These are phyloP conservation scores for Herpetospermum pedunculosum DNA, from an alignment of 306 rosid species.

Conservation along the genomic window DNA sequence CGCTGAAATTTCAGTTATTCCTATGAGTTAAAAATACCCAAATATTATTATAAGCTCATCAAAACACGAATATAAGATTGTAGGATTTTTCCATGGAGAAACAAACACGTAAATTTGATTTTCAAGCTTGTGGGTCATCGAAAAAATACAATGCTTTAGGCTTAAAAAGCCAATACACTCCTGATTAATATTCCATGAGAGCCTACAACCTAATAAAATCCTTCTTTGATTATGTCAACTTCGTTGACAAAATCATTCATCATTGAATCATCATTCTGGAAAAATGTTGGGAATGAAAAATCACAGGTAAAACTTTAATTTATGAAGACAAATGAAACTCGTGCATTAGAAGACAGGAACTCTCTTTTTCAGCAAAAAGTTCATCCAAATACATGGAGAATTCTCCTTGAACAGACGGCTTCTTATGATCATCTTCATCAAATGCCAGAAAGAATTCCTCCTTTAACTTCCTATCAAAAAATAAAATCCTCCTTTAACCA, in stretches of 20 bases:
- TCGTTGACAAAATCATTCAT: not conserved
- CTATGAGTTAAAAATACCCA: not conserved
- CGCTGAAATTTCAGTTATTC: not conserved
- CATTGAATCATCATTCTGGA: not conserved
- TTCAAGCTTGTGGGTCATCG: not conserved
- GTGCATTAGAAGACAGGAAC: not conserved
- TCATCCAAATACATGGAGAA: conserved; percentile 1
- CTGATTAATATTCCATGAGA: not conserved
- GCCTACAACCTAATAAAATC: not conserved
- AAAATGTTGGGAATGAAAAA: not conserved
- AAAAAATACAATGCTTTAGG: not conserved
- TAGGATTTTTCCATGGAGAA: not conserved
- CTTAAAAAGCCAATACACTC: not conserved
- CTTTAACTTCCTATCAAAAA: no score
- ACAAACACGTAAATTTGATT: not conserved
- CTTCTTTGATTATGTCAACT: not conserved
- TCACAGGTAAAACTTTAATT: not conserved
- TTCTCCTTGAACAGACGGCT: not conserved
- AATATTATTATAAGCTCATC: not conserved
- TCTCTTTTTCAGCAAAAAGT: not conserved
- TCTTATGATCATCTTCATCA: not conserved
- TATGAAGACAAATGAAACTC: not conserved
- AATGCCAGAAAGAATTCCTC: not conserved
- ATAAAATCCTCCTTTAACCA: not conserved
- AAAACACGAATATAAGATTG: not conserved